Base-by-base conservation (phyloP, 139 green algal genomes). In the Chlorella ohadii region DNA sequence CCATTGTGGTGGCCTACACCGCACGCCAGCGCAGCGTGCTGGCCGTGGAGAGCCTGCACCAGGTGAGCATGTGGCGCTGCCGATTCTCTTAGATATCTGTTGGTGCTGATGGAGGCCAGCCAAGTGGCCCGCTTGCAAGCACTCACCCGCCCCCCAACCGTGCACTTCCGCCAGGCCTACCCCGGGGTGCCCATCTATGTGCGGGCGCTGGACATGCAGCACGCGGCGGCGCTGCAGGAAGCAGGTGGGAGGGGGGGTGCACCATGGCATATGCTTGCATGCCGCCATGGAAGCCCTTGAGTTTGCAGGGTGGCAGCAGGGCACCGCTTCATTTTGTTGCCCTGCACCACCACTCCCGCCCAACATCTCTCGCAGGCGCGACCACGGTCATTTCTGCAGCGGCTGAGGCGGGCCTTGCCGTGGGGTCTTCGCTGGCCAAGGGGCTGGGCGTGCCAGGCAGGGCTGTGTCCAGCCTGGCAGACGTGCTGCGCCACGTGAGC, bases 121-220 rank as follows among this genome's bases (percentile, higher is more conserved):
- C n/a, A n/a, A n/a, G n/a, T n/a, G n/a, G n/a, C n/a, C n/a, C n/a
- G n/a, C n/a, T n/a, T n/a, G n/a, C n/a, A n/a, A n/a, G n/a, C n/a
- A n/a, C 51, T 22, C 12, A 59, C 51, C 51, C 11, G 51, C 15
- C 15, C 12, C 11, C 51, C 51, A 23, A 23, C 12, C 51, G 11
- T 59, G 11, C 51, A 59, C 51, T 22, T 13, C 22, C 51, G 51
- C 51, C 51, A 59, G 59, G 77, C 82, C 5, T 98, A 89, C 80
- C 91, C 89, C 0, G 84, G 88, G 6, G 93, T 98, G 71, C 93
- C 93, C 39, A 94, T 98, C 57, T 98, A 93, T 36, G 95, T 90
- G 7, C 79, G 91, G 17, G 96, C 95, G 28, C 72, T 93, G 2
- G 94, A 98, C 87, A 79, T 96, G 39, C 75, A 83, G 70, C 94